A percentile compares a stretch with the other conserved stretches of the same genome.
Conservation (phyloP, 305 asterid species). For the Ajuga reptans region DNA sequence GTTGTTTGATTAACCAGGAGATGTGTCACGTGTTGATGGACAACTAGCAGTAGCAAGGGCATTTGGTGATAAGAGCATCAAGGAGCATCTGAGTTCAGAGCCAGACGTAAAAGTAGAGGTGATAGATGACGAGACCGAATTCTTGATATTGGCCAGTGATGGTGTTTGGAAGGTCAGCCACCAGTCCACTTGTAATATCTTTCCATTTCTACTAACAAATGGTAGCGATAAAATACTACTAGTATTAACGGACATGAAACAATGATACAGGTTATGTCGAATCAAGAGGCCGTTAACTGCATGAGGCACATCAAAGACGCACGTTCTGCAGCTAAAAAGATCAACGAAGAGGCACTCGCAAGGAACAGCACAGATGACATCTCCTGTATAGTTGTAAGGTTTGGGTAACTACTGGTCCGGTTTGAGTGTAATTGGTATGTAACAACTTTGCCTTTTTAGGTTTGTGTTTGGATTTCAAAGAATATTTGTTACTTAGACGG, state of each 20-base stretch:
- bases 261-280: conserved; percentile 58
- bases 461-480: too few species aligned
- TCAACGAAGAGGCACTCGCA: conserved; percentile 60
- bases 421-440: too few species aligned
- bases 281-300: conserved; percentile 82
- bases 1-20: conserved; percentile 37
- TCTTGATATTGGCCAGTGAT: conserved; percentile 78
- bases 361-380: conserved; percentile 72
- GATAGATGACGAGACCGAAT: conserved; percentile 63
- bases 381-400: conserved; percentile 62
- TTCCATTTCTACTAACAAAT: too few species aligned
- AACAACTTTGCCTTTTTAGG: too few species aligned
- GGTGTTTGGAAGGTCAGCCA: conserved; percentile 80
- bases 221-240: too few species aligned
- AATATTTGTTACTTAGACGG: too few species aligned
- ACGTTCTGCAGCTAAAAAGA: conserved; percentile 52
- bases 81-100: conserved; percentile 77
- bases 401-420: conserved; percentile 39
- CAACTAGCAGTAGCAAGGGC: conserved; percentile 94
- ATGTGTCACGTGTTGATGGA: conserved; percentile 87
- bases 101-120: conserved; percentile 53
- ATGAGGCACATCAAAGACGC: conserved; percentile 58
- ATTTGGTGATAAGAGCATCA: conserved; percentile 84
- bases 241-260: too few species aligned
- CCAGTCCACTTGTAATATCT: too few species aligned